Base-by-base conservation (phyloP, 805 yeast genomes). In the Blastobotrys attinorum region DNA sequence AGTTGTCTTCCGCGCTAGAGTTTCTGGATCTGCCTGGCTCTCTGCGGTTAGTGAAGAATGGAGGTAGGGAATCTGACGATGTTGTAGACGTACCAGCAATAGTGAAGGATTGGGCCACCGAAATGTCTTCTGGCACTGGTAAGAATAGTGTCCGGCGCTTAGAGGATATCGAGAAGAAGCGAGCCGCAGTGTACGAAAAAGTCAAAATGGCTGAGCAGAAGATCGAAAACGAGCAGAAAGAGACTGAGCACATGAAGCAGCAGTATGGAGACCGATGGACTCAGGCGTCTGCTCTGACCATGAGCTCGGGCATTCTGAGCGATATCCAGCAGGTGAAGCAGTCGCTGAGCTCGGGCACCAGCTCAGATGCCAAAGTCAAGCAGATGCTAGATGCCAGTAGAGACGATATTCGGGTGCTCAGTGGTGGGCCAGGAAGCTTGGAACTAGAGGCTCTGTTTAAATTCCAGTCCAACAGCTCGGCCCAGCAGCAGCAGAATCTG, bases 1-100 rank as follows among this genome's bases (percentile, higher is more conserved):
- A 89, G 57, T 71, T 83, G 39, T 62, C 71, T 2, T 84, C 96
- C 1, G 85, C 85, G 7, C 70, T 88, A 46, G 97, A 88, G 54
- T 87, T 75, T 53, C 72, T 87, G 51, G 81, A 81, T 45, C 67
- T 90, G 44, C 96, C 96, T 1, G 70, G 70, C 36, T 73, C 84
- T 2, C 61, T 85, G 29, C 71, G 66, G 13, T 78, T 74, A 18
- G 58, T 85, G 34, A 77, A 75, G 48, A 52, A 48, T 46, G 58
- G 53, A 35, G 10, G 40, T 38, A 16, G 47, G 36, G 36, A 21
- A 17, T 10, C 42, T 29, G 27, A 44, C 29, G 49, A 52, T 22
- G 65, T 65, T 44, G 58, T 66, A n/a, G 52, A 63, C 5, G 61
- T 73, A 3, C 72, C 72, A 37, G 60, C 69, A 0, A 55, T 64